Evolutionary conservation across 441 rosid genomes (phyloP).

Genomic region (Gossypium davidsonii): DNA sequence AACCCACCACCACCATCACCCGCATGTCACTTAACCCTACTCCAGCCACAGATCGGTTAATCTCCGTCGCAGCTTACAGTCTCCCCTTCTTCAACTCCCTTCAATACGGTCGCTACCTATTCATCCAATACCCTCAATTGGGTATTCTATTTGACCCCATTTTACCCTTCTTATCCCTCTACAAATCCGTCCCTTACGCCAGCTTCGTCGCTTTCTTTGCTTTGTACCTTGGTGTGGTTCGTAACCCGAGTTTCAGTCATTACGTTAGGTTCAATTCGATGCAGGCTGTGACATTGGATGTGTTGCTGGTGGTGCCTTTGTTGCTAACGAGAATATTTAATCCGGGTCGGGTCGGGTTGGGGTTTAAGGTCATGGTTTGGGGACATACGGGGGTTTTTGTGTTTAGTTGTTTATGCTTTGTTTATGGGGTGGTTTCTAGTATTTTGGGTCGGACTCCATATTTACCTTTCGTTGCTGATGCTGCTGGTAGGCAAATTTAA

Average conservation of each 20-base stretch:
- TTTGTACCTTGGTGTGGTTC: conserved; percentile 62
- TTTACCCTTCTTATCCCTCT: conserved; percentile 52
- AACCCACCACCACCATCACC: background rate
- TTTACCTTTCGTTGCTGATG: conserved; percentile 17
- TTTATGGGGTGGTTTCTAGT: conserved; percentile 45
- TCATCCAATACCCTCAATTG: conserved; percentile 53
- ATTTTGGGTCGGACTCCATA: conserved; percentile 70
- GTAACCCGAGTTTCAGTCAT: conserved; percentile 59
- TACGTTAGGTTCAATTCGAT: conserved; percentile 77
- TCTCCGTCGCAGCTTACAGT: conserved; percentile 64
- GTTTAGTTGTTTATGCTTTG: conserved; percentile 63
- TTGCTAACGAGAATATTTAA: conserved; percentile 52
- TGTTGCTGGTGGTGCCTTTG: conserved; percentile 61
- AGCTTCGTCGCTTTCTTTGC: conserved; percentile 83
- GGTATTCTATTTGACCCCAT: conserved; percentile 58
- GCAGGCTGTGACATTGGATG: conserved; percentile 89
- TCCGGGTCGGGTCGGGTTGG: conserved; percentile 57
- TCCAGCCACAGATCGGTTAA: conserved; percentile 68
- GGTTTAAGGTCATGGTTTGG: conserved; percentile 59
- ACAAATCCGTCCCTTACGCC: conserved; percentile 68
- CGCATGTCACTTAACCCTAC: conserved; percentile 54
- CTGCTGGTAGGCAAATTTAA: no score
- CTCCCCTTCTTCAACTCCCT: conserved; percentile 66
- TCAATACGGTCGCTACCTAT: conserved; percentile 77
- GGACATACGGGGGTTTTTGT: conserved; percentile 64